Conservation (phyloP, 495 filamentous ascomycete genomes). For the Gamarada debralockiae region DNA sequence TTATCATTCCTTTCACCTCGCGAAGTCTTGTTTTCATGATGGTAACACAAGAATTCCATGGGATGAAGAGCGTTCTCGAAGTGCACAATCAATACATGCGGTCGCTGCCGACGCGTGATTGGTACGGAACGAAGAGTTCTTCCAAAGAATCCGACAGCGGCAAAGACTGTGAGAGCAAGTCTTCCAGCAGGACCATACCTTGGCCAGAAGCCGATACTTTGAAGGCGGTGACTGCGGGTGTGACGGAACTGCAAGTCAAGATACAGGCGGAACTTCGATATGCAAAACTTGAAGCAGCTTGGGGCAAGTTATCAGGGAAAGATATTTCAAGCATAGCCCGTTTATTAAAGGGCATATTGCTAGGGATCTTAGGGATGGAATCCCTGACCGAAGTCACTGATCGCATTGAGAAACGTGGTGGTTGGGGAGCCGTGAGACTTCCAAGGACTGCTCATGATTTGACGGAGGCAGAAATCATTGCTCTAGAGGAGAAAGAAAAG, state of each 20-base stretch:
- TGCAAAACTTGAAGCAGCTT: slow-evolving; percentile 72
- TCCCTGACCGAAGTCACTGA: slow-evolving; percentile 2
- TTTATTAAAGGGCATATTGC: background rate
- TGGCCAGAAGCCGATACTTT: slow-evolving; percentile 35
- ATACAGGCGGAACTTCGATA: slow-evolving; percentile 64
- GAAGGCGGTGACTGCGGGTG: slow-evolving; percentile 45
- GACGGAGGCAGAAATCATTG: background rate
- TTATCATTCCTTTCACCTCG: background rate
- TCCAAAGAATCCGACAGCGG: background rate
- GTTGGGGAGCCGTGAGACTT: background rate
- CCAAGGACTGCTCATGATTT: background rate
- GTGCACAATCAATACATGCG: background rate
- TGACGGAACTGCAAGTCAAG: slow-evolving; percentile 64
- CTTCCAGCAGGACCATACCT: background rate
- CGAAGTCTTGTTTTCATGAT: background rate
- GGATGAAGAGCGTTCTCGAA: background rate
- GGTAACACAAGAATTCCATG: background rate
- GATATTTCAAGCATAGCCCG: slow-evolving; percentile 31
- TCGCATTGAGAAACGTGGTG: slow-evolving; percentile 3
- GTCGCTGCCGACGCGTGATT: background rate
- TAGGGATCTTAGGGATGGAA: background rate
- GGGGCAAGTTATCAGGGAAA: slow-evolving; percentile 63
- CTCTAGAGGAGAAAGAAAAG: slow-evolving; percentile 3
- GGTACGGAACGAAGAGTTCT: background rate
- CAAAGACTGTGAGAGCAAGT: background rate